phyloP scores from a whole-genome alignment of 495 filamentous ascomycete species.

The Aspergillus asperescens region DNA sequence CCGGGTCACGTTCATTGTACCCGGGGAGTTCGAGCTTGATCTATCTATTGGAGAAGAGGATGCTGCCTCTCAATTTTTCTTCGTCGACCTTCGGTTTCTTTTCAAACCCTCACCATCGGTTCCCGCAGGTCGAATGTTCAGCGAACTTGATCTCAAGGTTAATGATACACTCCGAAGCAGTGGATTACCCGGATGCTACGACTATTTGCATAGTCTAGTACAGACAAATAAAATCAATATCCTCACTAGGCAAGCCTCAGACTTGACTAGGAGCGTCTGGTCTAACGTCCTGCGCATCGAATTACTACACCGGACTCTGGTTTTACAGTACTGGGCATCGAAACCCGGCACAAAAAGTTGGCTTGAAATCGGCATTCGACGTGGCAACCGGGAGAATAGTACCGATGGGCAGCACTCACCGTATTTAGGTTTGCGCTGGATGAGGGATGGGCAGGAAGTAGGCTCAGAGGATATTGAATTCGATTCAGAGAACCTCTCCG shows the following conservation, averaged over 20 bases:
- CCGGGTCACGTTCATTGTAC: slow-evolving; percentile 76
- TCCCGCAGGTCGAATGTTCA: slow-evolving; percentile 51
- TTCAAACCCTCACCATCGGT: slow-evolving; percentile 66
- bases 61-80: slow-evolving; percentile 74
- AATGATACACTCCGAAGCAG: slow-evolving; percentile 61
- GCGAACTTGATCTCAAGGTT: slow-evolving; percentile 60
- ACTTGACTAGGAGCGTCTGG: slow-evolving; percentile 65
- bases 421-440: slow-evolving; percentile 71
- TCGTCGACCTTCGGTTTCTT: slow-evolving; percentile 82
- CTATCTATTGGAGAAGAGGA: slow-evolving; percentile 81
- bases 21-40: slow-evolving; percentile 87
- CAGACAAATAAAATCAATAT: slow-evolving; percentile 83
- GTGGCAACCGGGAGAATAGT: slow-evolving; percentile 42
- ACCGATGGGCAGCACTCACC: slow-evolving; percentile 26
- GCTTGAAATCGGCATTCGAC: slow-evolving; percentile 78
- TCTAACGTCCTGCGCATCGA: slow-evolving; percentile 68
- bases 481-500: slow-evolving; percentile 59
- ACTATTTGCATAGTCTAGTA: slow-evolving; percentile 76
- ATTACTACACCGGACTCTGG: slow-evolving; percentile 66
- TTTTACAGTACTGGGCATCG: slow-evolving; percentile 84
- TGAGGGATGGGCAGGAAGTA: slow-evolving; percentile 71
- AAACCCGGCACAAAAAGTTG: slow-evolving; percentile 70
- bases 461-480: slow-evolving; percentile 59
- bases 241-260: slow-evolving; percentile 67
- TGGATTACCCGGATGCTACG: slow-evolving; percentile 72